Evolutionary conservation across 495 filamentous ascomycete species (phyloP).

Genomic region (Neurospora intermedia): DNA sequence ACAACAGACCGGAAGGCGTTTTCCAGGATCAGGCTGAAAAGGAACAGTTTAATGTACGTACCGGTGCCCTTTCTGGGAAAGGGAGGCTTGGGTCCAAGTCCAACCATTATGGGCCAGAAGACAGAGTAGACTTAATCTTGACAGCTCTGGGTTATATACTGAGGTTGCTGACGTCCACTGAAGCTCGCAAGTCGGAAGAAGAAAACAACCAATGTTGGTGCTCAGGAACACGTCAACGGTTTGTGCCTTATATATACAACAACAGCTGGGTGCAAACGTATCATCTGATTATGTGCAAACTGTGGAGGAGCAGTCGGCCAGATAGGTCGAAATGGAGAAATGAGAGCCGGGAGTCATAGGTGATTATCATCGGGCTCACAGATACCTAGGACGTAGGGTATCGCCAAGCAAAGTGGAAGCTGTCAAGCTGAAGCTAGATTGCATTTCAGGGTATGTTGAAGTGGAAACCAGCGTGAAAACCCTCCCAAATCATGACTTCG

Average conservation of each 20-base stretch:
- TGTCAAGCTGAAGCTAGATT: background rate
- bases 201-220: background rate
- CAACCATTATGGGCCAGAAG: slow-evolving; percentile 52
- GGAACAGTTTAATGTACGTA: slow-evolving; percentile 5
- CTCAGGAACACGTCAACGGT: background rate
- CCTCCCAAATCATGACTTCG: background rate
- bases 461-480: background rate
- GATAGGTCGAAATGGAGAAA: background rate
- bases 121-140: background rate
- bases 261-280: background rate
- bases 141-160: background rate
- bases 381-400: background rate
- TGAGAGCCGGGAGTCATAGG: background rate
- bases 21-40: background rate
- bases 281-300: background rate
- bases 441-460: background rate
- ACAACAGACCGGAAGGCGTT: background rate
- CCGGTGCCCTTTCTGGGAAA: slow-evolving; percentile 64
- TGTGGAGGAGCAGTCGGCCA: background rate
- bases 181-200: background rate
- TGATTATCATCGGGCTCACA: background rate
- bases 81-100: slow-evolving; percentile 58
- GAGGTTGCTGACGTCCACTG: background rate
- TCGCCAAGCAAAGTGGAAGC: background rate
- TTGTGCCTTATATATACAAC: background rate